A percentile compares a stretch with the other conserved stretches of the same genome.
phyloP scores from a whole-genome alignment of 306 rosid species.

The Neltuma alba region DNA sequence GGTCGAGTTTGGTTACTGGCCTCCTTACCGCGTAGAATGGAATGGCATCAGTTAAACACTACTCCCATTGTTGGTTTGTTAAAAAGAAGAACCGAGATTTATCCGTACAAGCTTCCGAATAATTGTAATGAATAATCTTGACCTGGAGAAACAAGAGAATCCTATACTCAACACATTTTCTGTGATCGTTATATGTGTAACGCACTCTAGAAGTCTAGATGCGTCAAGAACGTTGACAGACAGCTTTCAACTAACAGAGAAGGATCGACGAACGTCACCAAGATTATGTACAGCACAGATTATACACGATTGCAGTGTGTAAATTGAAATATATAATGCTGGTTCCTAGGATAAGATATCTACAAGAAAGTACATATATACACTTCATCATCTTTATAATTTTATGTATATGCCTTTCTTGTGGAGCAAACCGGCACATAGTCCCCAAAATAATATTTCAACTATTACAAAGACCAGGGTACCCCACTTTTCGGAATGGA shows the following conservation, averaged over 20 bases:
- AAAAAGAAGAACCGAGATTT: not conserved
- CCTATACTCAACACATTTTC: not conserved
- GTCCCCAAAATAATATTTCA: slow-evolving; percentile 74
- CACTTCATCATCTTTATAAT: slow-evolving; percentile 40
- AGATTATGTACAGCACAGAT: slow-evolving; percentile 3
- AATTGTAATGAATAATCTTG: not conserved
- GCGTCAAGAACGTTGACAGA: slow-evolving; percentile 16
- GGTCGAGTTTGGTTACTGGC: not conserved
- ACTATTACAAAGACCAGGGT: slow-evolving; percentile 62
- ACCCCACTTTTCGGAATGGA: slow-evolving; percentile 75
- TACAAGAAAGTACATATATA: slow-evolving; percentile 11
- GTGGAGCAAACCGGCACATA: slow-evolving; percentile 73
- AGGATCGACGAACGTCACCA: slow-evolving; percentile 29
- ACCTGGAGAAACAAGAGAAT: not conserved
- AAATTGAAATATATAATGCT: not conserved
- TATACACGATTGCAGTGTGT: not conserved
- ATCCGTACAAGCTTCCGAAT: not conserved
- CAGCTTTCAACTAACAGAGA: not conserved
- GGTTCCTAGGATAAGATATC: slow-evolving; percentile 31
- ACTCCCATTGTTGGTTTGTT: not conserved
- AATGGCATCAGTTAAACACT: not conserved
- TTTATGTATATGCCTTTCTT: slow-evolving; percentile 65
- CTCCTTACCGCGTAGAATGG: not conserved
- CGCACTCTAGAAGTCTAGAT: not conserved
- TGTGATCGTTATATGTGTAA: not conserved